Evolutionary conservation across 1,284 basidiomycete species (phyloP), one percentile per base, ranked within the genome.

Genomic region (Malassezia sympodialis): DNA sequence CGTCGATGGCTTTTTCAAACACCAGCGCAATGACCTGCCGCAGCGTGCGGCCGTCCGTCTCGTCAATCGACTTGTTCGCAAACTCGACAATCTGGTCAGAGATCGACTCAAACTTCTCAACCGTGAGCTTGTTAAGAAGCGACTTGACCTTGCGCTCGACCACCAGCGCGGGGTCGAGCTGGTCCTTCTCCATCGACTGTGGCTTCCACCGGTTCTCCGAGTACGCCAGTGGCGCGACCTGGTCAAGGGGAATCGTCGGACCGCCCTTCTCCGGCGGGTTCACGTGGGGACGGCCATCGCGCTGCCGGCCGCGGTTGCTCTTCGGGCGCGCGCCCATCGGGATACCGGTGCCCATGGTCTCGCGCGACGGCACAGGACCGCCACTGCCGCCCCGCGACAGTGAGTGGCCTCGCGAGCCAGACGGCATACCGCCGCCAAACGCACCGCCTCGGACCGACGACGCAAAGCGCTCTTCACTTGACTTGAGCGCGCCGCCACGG

Each of bases 101-200:
- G 69, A 96, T 94, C 7, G 87, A 86, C 66, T 93, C 89, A 80
- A 96, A 96, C 74, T 88, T 89, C 79, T 96, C 90, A 82, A 91
- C 85, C 1, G 91, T 93, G 46, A 96, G 83, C 79, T 93, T 96
- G 82, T 96, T 96, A 70, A 98, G 84, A 59, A 96, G 77, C 49
- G 79, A 80, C 78, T 89, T 91, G 79, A 96, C 90, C 79, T 94
- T 96, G 58, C 90, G 84, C 69, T 93, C 88, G 30, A 96, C 88
- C 63, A 86, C 77, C 66, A 86, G 86, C 0, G 87, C 84, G 11
- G 40, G 44, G 4, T 86, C 84, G 51, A 87, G 85, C 15, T 79
- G 76, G 58, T 68, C 68, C 60, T 63, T 56, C 8, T 49, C 48
- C 27, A 51, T 52, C 21, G 52, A 51, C 49, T 60, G 49, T 14